phyloP scores from a whole-genome alignment of 768 basidiomycete species.

The Phylloporus sp. region DNA sequence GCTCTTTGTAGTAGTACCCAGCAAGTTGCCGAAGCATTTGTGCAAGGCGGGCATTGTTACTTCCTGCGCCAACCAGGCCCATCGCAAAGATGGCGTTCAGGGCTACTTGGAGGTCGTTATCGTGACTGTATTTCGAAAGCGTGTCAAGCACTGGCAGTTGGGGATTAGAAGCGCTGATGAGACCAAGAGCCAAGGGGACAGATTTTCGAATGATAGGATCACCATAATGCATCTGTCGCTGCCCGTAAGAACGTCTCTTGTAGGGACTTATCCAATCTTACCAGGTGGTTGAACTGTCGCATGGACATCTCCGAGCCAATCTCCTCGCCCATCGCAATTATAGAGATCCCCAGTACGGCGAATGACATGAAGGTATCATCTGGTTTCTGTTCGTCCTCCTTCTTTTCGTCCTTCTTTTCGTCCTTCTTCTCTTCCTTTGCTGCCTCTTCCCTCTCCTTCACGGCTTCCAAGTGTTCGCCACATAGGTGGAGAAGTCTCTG shows the following conservation, averaged over 20 bases:
- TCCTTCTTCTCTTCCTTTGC: conserved; percentile 42
- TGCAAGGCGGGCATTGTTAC: conserved; percentile 96
- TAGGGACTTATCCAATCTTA: conserved; percentile 35
- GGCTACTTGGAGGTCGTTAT: conserved; percentile 95
- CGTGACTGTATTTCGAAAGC: conserved; percentile 97
- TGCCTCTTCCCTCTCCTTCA: conserved; percentile 35
- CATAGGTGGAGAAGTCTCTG: conserved; percentile 92
- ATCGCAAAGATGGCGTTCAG: conserved; percentile 98
- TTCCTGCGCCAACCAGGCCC: conserved; percentile 96
- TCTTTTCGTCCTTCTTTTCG: conserved; percentile 60
- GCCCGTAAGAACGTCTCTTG: conserved; percentile 12
- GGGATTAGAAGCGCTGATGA: conserved; percentile 94
- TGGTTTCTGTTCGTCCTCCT: conserved; percentile 47
- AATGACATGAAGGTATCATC: conserved; percentile 89
- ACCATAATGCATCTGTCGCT: conserved; percentile 93
- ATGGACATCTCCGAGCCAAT: conserved; percentile 98
- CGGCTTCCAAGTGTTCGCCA: conserved; percentile 76
- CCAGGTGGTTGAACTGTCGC: conserved; percentile 94
- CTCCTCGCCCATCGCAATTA: conserved; percentile 98
- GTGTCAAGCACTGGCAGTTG: conserved; percentile 93
- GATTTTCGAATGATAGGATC: conserved; percentile 89
- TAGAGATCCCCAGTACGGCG: conserved; percentile 87
- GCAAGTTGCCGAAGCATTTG: conserved; percentile 98
- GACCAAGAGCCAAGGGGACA: conserved; percentile 91
- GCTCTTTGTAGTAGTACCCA: conserved; percentile 97